Percentiles rank a stretch among this genome's conserved stretches.
phyloP scores from a whole-genome alignment of 257 asterid genomes.

The Solanum ossicruentum region DNA sequence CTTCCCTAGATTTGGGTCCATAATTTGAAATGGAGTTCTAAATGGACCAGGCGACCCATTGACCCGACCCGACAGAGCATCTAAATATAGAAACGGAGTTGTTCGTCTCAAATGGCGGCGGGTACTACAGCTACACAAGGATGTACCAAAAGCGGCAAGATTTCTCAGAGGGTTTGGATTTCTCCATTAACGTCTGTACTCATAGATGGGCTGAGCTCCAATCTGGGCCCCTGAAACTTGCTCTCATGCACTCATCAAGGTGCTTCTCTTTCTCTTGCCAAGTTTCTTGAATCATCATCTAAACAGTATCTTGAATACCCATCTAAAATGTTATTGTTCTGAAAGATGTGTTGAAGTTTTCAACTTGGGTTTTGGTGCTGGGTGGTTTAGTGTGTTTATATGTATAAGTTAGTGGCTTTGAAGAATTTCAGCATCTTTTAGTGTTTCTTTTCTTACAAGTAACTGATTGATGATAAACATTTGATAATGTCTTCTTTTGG shows the following conservation, averaged over 20 bases:
- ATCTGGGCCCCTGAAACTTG: slow-evolving; percentile 75
- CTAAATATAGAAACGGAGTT: neutral
- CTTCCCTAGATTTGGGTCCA: neutral
- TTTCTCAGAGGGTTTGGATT: slow-evolving; percentile 73
- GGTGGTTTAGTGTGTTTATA: neutral
- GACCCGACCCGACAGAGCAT: neutral
- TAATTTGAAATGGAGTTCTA: neutral
- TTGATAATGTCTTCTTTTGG: neutral
- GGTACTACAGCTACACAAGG: slow-evolving; percentile 74
- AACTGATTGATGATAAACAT: neutral
- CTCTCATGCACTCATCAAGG: slow-evolving; percentile 68
- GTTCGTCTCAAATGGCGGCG: slow-evolving; percentile 36
- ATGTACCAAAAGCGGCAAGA: slow-evolving; percentile 86
- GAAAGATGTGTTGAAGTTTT: neutral
- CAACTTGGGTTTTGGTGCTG: neutral
- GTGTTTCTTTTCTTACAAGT: neutral
- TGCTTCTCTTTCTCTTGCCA: neutral
- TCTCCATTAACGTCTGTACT: slow-evolving; percentile 69
- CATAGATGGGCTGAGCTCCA: slow-evolving; percentile 95
- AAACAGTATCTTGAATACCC: neutral
- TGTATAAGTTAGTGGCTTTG: neutral
- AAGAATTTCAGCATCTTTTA: neutral
- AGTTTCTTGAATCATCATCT: neutral
- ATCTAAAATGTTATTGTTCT: neutral
- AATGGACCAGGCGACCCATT: neutral